phyloP scores from a whole-genome alignment of 495 filamentous ascomycete species.

The Lepraria neglecta region DNA sequence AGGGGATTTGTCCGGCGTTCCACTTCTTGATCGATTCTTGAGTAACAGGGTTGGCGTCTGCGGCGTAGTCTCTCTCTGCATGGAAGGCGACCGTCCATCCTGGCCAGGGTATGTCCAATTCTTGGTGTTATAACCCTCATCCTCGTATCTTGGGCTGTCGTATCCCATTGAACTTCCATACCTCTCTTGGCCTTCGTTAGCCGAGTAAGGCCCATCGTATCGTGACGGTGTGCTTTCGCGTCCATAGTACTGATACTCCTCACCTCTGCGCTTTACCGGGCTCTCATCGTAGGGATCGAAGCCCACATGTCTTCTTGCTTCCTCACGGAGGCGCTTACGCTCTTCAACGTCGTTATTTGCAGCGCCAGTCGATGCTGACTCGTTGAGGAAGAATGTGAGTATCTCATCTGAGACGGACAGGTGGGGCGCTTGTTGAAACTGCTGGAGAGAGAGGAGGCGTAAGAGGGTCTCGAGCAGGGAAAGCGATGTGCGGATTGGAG shows the following conservation, averaged over 20 bases:
- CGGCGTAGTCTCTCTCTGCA: slow-evolving; percentile 14
- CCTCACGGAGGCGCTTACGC: slow-evolving; percentile 60
- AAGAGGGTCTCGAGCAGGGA: slow-evolving; percentile 92
- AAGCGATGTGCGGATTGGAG: slow-evolving; percentile 67
- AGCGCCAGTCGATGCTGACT: slow-evolving; percentile 64
- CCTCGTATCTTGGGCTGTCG: slow-evolving; percentile 17
- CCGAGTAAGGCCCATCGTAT: slow-evolving; percentile 1
- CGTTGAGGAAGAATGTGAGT: slow-evolving; percentile 87
- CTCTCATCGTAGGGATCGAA: slow-evolving; percentile 82
- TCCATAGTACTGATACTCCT: slow-evolving; percentile 50
- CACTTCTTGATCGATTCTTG: slow-evolving; percentile 35
- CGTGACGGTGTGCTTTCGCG: slow-evolving; percentile 16
- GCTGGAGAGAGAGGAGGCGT: slow-evolving; percentile 86
- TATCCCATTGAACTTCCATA: slow-evolving; percentile 3
- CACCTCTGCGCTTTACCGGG: slow-evolving; percentile 56
- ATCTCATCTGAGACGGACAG: slow-evolving; percentile 92
- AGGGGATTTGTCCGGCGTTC: slow-evolving; percentile 27
- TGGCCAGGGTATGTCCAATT: slow-evolving; percentile 11
- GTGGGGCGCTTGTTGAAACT: slow-evolving; percentile 92
- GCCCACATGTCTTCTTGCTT: slow-evolving; percentile 72
- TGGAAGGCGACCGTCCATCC: not conserved
- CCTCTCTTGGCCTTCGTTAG: slow-evolving; percentile 1
- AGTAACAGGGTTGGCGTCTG: slow-evolving; percentile 15
- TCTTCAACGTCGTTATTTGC: slow-evolving; percentile 65
- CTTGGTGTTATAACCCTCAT: slow-evolving; percentile 24